Evolutionary conservation across 306 rosid species (phyloP).

Genomic region (Canavalia gladiata): DNA sequence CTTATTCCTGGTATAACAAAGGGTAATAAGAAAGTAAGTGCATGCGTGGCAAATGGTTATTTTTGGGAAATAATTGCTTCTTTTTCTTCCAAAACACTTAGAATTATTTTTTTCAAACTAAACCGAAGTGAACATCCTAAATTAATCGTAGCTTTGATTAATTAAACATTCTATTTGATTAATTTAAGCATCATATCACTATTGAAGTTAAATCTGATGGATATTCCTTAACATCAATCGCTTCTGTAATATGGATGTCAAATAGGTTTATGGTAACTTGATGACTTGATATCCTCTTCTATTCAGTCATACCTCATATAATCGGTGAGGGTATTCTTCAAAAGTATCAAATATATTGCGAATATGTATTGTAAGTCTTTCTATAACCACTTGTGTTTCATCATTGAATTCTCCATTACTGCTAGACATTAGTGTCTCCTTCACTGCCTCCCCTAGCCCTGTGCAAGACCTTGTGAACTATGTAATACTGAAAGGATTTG

Average conservation of each 20-base stretch:
- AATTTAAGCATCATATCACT: background rate
- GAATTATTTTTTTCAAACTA: no score
- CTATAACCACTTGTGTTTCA: conserved; percentile 69
- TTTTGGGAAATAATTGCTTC: no score
- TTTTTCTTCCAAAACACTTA: no score
- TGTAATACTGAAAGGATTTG: conserved; percentile 51
- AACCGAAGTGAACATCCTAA: no score
- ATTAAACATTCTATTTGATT: background rate
- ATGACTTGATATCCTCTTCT: background rate
- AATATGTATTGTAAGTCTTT: conserved; percentile 87
- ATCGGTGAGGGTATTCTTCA: conserved; percentile 79
- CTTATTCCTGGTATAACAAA: background rate
- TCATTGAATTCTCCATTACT: conserved; percentile 67
- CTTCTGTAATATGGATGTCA: conserved; percentile 1
- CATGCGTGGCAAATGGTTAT: no score
- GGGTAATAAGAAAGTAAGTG: background rate
- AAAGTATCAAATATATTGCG: conserved; percentile 80
- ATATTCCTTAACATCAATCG: conserved; percentile 16
- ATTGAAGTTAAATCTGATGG: background rate
- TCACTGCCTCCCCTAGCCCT: conserved; percentile 75
- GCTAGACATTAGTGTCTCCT: conserved; percentile 65
- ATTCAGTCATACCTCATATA: conserved; percentile 68
- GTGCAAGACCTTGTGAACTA: conserved; percentile 91
- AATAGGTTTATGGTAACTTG: conserved; percentile 12
- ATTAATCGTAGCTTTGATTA: no score